A percentile compares a stretch with the other conserved stretches of the same genome.
phyloP scores from a whole-genome alignment of 2,329 filamentous ascomycete genomes.

The Colletotrichum sp. region DNA sequence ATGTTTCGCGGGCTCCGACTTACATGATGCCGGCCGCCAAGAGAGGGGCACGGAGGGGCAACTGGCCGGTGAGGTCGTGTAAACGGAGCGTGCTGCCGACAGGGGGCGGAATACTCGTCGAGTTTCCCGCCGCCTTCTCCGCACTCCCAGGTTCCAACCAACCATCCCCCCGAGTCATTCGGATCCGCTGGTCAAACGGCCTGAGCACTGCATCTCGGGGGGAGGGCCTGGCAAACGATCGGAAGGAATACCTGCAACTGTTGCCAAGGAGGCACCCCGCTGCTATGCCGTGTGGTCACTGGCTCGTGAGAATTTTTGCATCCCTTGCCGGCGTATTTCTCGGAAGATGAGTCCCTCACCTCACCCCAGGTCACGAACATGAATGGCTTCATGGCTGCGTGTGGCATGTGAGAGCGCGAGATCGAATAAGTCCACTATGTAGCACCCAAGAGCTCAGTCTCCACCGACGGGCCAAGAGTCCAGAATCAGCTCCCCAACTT shows the following conservation, averaged over 20 bases:
- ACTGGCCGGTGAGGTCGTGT: background rate
- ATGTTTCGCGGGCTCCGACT: background rate
- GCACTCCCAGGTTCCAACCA: background rate
- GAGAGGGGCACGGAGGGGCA: constrained; percentile 15
- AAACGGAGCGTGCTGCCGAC: background rate
- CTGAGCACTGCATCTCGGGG: background rate
- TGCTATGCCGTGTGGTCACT: background rate
- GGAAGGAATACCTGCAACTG: background rate
- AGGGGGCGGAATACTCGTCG: constrained; percentile 2
- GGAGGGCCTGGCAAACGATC: background rate
- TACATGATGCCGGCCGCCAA: constrained; percentile 8
- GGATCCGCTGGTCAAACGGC: background rate
- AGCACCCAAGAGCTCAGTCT: background rate
- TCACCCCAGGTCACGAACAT: constrained; percentile 1
- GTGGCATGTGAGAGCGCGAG: background rate
- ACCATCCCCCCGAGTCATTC: constrained; percentile 5
- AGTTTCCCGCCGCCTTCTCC: constrained; percentile 18
- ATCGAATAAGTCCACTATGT: background rate
- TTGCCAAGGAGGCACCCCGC: constrained; percentile 1
- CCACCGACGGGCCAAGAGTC: constrained; percentile 12
- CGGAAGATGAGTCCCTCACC: background rate
- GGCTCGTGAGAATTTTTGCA: background rate
- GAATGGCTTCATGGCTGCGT: background rate
- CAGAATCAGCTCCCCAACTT: constrained; percentile 5
- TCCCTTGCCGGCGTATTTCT: background rate